Base-by-base conservation (phyloP, 805 yeast species). In the Saccharomycopsis sp. region DNA sequence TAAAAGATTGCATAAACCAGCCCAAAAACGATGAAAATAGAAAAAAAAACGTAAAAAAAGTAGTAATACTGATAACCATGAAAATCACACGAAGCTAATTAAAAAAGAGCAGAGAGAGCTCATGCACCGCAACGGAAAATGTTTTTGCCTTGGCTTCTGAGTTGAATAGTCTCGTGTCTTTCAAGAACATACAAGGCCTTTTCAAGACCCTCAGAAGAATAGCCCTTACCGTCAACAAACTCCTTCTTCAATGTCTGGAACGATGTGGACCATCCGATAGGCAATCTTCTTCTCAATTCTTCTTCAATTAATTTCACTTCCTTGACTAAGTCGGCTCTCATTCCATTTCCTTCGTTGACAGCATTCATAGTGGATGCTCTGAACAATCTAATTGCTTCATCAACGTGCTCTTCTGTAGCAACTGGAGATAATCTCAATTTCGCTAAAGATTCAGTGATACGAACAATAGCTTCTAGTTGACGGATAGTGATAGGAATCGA, bases 291-390 rank as follows among this genome's bases (percentile, higher is more conserved):
- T 70, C 90, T 84, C 64, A 94, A 79, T 69, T 90, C 96, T 53
- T 80, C 83, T 68, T 91, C 97, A 56, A 94, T 89, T 65, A 78
- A 79, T 63, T 82, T 79, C 51, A 92, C 90, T 67, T 91, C 94
- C 44, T 80, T 79, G 52, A 83, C 79, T 59, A 85, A 74, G 58
- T 84, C 84, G 4, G 73, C 66, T 40, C 83, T 81, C 50, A 75
- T 67, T 48, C 78, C 80, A 50, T 80, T 80, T 44, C 84, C 85
- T 67, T 83, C 85, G 52, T 79, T 81, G 9, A 89, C 92, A 0
- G 99, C 99, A 68, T 91, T 91, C 95, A 94, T 91, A 0, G 99
- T 94, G 1, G 99, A 94, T 0, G 99, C 97, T 61, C 89, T 89
- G 72, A 94, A 94, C 61, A 94, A 75, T 66, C 99, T 76, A 61